Conservation (phyloP, 2,329 filamentous ascomycete species). For the Xylaria sp. region DNA sequence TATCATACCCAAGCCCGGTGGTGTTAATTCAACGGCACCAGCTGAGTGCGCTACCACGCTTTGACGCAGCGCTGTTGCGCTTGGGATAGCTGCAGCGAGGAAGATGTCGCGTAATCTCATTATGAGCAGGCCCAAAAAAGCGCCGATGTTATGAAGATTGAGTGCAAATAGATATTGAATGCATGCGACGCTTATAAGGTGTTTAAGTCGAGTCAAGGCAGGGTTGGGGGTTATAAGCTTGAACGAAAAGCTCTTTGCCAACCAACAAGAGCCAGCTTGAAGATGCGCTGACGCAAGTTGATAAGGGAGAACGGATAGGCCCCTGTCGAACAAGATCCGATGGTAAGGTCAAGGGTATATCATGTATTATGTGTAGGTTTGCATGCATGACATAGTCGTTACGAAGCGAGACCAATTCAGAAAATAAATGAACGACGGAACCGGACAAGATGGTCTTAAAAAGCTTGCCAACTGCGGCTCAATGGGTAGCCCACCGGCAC, state of each 20-base stretch:
- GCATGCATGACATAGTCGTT: conserved; percentile 33
- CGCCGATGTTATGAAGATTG: neutral
- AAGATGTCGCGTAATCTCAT: conserved; percentile 43
- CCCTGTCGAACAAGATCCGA: conserved; percentile 23
- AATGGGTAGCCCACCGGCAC: conserved; percentile 10
- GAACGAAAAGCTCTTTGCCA: conserved; percentile 28
- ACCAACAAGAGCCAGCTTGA: conserved; percentile 24
- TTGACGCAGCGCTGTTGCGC: conserved; percentile 38
- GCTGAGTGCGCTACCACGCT: conserved; percentile 39
- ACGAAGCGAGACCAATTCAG: conserved; percentile 21
- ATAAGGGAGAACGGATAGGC: conserved; percentile 11
- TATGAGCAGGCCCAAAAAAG: conserved; percentile 21
- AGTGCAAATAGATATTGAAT: conserved; percentile 9
- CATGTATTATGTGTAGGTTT: conserved; percentile 10
- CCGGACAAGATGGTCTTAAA: conserved; percentile 22
- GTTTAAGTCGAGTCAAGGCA: conserved; percentile 3
- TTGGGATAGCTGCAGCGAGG: conserved; percentile 32
- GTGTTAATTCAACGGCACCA: conserved; percentile 31
- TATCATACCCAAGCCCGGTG: conserved; percentile 37
- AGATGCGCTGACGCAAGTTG: conserved; percentile 23
- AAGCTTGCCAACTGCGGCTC: conserved; percentile 17
- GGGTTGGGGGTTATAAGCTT: conserved; percentile 11
- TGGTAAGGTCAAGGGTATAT: conserved; percentile 31
- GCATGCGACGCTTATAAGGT: conserved; percentile 20
- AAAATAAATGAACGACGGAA: conserved; percentile 16